These are phyloP conservation scores for Coniella vitis DNA, from an alignment of 2,329 filamentous ascomycete species.

Conservation along the genomic window DNA sequence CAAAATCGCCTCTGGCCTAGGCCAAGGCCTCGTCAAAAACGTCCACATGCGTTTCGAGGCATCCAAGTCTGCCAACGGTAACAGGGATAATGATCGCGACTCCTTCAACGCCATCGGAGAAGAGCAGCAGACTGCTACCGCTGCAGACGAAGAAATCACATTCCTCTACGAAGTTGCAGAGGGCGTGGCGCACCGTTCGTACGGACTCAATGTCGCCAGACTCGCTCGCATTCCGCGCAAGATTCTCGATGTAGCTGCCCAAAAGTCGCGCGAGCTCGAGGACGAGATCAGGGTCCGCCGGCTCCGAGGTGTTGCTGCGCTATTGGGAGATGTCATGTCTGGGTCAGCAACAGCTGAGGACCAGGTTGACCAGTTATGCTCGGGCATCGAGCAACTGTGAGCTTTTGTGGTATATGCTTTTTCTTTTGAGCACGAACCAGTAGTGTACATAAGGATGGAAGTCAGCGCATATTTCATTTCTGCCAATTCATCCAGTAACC, in stretches of 20 bases:
- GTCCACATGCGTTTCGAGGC: slow-evolving; percentile 87
- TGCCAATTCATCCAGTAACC: too few species aligned
- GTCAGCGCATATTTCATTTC: too few species aligned
- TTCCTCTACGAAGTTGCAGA: slow-evolving; percentile 91
- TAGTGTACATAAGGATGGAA: neutral
- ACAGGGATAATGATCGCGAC: neutral
- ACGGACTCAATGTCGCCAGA: slow-evolving; percentile 87
- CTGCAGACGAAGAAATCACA: slow-evolving; percentile 70
- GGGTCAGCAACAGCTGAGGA: slow-evolving; percentile 26
- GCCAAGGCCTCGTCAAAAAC: slow-evolving; percentile 61
- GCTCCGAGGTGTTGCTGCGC: slow-evolving; percentile 41
- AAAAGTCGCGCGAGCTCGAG: slow-evolving; percentile 76
- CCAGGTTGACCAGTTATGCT: slow-evolving; percentile 45
- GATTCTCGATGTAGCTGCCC: slow-evolving; percentile 72
- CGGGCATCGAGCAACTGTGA: slow-evolving; percentile 54
- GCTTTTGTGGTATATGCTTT: neutral
- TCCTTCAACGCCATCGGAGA: slow-evolving; percentile 22
- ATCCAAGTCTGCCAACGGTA: slow-evolving; percentile 19
- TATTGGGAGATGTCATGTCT: slow-evolving; percentile 36
- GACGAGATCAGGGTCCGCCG: slow-evolving; percentile 59
- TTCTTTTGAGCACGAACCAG: neutral
- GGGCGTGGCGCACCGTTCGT: slow-evolving; percentile 87
- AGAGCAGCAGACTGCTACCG: slow-evolving; percentile 10
- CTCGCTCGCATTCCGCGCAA: slow-evolving; percentile 72
- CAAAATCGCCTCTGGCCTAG: slow-evolving; percentile 61